Evolutionary conservation across 805 yeast genomes (phyloP).

Genomic region (Ogataea pilisensis): DNA sequence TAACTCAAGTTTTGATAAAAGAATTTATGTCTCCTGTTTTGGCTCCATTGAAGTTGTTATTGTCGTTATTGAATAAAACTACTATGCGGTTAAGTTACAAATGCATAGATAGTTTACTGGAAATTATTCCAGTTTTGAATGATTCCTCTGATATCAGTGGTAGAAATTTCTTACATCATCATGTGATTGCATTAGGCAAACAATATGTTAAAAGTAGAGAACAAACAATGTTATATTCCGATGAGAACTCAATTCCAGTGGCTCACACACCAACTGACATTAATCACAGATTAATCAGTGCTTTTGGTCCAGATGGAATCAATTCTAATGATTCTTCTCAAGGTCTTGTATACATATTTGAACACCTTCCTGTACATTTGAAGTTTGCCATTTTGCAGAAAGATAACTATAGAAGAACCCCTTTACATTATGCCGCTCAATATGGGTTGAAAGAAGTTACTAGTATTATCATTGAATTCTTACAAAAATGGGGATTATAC

Average conservation of each 20-base stretch:
- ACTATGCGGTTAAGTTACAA: conserved; percentile 49
- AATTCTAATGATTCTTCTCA: conserved; percentile 54
- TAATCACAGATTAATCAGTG: conserved; percentile 43
- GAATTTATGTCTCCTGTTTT: conserved; percentile 42
- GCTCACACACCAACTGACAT: conserved; percentile 46
- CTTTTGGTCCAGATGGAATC: conserved; percentile 61
- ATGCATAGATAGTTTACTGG: conserved; percentile 56
- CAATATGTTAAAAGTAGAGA: conserved; percentile 37
- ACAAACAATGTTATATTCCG: conserved; percentile 10
- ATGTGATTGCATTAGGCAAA: conserved; percentile 74
- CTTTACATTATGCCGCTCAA: conserved; percentile 86
- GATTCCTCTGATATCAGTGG: conserved; percentile 75
- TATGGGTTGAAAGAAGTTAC: conserved; percentile 72
- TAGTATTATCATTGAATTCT: conserved; percentile 48
- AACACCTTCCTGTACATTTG: conserved; percentile 49
- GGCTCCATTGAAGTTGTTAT: conserved; percentile 50
- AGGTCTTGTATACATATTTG: conserved; percentile 58
- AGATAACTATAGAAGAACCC: conserved; percentile 78
- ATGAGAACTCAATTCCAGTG: conserved; percentile 22
- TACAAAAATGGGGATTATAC: conserved; percentile 59
- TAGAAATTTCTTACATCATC: conserved; percentile 82
- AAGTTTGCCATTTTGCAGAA: conserved; percentile 55
- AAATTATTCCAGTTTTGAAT: conserved; percentile 45
- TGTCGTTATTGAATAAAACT: conserved; percentile 63
- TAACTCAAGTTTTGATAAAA: conserved; percentile 42